These are phyloP conservation scores for Verticillium nonalfalfae DNA, from an alignment of 2,329 filamentous ascomycete genomes.

Conservation along the genomic window DNA sequence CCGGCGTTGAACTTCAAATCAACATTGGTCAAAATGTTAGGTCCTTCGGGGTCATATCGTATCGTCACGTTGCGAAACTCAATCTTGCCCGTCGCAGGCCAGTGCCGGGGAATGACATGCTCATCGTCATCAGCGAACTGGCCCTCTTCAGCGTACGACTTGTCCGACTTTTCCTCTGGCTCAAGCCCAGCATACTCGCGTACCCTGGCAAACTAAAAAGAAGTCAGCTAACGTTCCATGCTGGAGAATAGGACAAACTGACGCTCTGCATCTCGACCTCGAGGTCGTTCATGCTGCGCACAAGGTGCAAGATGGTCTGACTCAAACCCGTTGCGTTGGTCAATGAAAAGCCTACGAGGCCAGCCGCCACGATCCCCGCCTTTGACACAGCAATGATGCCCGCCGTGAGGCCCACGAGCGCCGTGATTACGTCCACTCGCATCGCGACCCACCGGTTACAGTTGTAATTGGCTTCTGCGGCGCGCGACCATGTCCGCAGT, in stretches of 20 bases:
- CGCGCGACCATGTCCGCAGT: slow-evolving; percentile 37
- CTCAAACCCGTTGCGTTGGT: slow-evolving; percentile 49
- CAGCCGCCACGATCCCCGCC: slow-evolving; percentile 38
- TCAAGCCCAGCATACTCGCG: slow-evolving; percentile 41
- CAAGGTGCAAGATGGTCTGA: slow-evolving; percentile 42
- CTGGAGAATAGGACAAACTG: slow-evolving; percentile 16
- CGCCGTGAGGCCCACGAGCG: slow-evolving; percentile 42
- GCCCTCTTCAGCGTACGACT: slow-evolving; percentile 28
- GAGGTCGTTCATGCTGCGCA: slow-evolving; percentile 48
- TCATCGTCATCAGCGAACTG: slow-evolving; percentile 32
- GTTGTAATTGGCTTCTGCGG: slow-evolving; percentile 44
- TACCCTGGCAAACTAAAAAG: slow-evolving; percentile 37
- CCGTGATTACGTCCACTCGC: slow-evolving; percentile 47
- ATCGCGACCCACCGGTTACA: slow-evolving; percentile 53
- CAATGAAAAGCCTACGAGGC: slow-evolving; percentile 50
- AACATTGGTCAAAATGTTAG: slow-evolving; percentile 42
- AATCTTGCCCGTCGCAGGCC: slow-evolving; percentile 39
- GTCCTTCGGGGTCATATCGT: slow-evolving; percentile 37
- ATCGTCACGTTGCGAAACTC: slow-evolving; percentile 46
- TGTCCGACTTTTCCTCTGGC: slow-evolving; percentile 36
- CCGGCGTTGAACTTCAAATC: slow-evolving; percentile 54
- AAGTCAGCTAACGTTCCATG: neutral
- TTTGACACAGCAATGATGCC: slow-evolving; percentile 46
- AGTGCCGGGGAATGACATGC: slow-evolving; percentile 31
- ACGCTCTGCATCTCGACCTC: slow-evolving; percentile 52